These are phyloP conservation scores for Penicillium lividum DNA, from an alignment of 495 filamentous ascomycete genomes.

Conservation along the genomic window DNA sequence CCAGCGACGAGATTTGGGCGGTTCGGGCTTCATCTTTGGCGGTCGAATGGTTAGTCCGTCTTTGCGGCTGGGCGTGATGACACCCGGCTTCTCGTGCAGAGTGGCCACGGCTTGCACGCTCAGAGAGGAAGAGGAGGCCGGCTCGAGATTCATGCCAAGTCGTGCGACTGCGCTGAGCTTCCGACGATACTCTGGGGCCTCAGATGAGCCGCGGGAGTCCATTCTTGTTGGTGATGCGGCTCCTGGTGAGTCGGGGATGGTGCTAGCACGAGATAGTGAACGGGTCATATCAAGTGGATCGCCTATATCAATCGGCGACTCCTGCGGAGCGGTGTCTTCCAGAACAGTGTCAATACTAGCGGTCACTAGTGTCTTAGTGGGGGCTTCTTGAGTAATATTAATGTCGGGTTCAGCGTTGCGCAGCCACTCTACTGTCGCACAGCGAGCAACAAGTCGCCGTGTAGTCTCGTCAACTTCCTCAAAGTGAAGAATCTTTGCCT, in stretches of 20 bases:
- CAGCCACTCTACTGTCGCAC: slow-evolving; percentile 83
- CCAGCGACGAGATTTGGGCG: slow-evolving; percentile 48
- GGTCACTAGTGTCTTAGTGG: slow-evolving; percentile 13
- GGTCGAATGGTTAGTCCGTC: slow-evolving; percentile 27
- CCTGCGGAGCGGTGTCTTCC: slow-evolving; percentile 18
- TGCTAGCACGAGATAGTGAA: slow-evolving; percentile 49
- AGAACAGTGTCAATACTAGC: slow-evolving; percentile 29
- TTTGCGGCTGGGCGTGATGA: slow-evolving; percentile 76
- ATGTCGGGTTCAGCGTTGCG: slow-evolving; percentile 36
- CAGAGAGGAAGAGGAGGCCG: slow-evolving; percentile 50
- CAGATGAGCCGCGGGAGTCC: slow-evolving; percentile 30
- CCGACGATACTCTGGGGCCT: slow-evolving; percentile 20
- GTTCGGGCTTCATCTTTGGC: slow-evolving; percentile 44
- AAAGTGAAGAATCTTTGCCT: slow-evolving; percentile 71
- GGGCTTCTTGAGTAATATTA: slow-evolving; percentile 12
- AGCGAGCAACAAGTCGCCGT: slow-evolving; percentile 75
- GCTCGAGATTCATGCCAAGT: slow-evolving; percentile 51
- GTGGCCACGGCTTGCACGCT: slow-evolving; percentile 78
- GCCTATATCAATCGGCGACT: slow-evolving; percentile 29
- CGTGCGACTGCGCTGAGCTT: slow-evolving; percentile 32
- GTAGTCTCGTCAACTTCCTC: slow-evolving; percentile 91
- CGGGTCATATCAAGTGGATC: slow-evolving; percentile 30
- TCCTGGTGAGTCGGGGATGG: slow-evolving; percentile 30
- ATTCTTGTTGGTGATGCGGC: slow-evolving; percentile 32
- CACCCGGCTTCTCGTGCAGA: slow-evolving; percentile 80